Evolutionary conservation across 2,329 filamentous ascomycete genomes (phyloP).

Genomic region (Akanthomyces lecanii): DNA sequence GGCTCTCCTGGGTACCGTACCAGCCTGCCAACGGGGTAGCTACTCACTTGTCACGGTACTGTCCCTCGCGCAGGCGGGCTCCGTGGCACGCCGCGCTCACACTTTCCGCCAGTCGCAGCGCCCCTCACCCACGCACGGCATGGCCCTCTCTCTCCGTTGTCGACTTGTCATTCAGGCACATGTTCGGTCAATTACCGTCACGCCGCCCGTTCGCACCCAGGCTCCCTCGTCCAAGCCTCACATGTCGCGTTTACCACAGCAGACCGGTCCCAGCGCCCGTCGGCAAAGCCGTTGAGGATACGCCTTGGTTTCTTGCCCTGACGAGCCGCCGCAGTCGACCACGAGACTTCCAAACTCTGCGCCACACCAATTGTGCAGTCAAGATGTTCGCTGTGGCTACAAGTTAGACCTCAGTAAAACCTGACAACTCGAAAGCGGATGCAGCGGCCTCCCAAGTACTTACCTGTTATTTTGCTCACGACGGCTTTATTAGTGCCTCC

Average conservation of each 20-base stretch:
- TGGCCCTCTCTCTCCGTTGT: background rate
- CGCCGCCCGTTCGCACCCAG: background rate
- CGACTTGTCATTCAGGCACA: background rate
- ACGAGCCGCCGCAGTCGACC: background rate
- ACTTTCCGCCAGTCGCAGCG: background rate
- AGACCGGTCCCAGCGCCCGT: background rate
- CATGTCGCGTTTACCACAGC: background rate
- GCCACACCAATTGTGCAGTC: background rate
- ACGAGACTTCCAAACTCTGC: background rate
- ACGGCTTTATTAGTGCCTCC: background rate
- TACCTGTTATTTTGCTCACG: too few species aligned
- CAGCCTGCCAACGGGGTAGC: background rate
- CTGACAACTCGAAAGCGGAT: background rate
- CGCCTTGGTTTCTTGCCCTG: background rate
- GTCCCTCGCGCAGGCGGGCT: background rate
- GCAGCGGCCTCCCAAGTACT: background rate
- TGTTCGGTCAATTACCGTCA: constrained; percentile 1
- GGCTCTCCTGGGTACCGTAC: constrained; percentile 1
- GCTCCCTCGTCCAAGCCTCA: background rate
- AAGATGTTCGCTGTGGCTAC: background rate
- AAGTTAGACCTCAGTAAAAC: background rate
- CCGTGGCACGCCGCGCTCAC: background rate
- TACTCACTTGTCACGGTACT: too few species aligned
- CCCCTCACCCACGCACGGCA: background rate
- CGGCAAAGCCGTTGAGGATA: background rate